A percentile compares a stretch with the other conserved stretches of the same genome.
Evolutionary conservation across 768 basidiomycete species (phyloP).

Genomic region (Suillus americanus): DNA sequence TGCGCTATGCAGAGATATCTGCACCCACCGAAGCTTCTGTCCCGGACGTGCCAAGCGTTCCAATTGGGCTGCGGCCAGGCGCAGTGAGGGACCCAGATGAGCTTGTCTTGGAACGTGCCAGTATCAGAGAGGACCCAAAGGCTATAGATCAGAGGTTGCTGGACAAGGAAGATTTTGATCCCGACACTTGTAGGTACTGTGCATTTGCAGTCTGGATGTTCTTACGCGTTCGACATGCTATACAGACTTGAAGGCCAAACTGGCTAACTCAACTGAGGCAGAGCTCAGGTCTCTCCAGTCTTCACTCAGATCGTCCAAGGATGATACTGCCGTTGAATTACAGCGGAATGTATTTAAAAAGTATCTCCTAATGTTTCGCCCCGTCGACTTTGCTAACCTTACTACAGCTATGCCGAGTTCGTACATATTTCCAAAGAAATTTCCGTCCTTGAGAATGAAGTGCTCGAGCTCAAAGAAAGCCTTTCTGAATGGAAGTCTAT

Average conservation of each 20-base stretch:
- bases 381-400: conserved; percentile 9
- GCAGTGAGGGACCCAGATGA: conserved; percentile 44
- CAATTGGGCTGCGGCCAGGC: conserved; percentile 41
- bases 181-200: conserved; percentile 75
- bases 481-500: conserved; percentile 95
- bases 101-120: conserved; percentile 42
- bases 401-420: conserved; percentile 89
- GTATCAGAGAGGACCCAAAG: conserved; percentile 55
- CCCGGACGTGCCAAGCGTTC: conserved; percentile 61
- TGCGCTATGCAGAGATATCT: conserved; percentile 87
- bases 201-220: background rate
- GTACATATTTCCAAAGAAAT: conserved; percentile 97
- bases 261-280: conserved; percentile 87
- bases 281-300: conserved; percentile 77
- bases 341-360: conserved; percentile 96
- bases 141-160: conserved; percentile 59
- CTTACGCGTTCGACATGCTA: conserved; percentile 8
- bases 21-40: conserved; percentile 57
- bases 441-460: conserved; percentile 92
- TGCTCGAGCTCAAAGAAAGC: conserved; percentile 94
- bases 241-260: conserved; percentile 75
- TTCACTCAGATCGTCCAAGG: conserved; percentile 67
- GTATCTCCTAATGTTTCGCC: conserved; percentile 34
- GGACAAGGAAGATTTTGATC: conserved; percentile 80
- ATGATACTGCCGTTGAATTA: conserved; percentile 74